phyloP scores from a whole-genome alignment of 179 eudicot genomes.

The Gypsophila paniculata region DNA sequence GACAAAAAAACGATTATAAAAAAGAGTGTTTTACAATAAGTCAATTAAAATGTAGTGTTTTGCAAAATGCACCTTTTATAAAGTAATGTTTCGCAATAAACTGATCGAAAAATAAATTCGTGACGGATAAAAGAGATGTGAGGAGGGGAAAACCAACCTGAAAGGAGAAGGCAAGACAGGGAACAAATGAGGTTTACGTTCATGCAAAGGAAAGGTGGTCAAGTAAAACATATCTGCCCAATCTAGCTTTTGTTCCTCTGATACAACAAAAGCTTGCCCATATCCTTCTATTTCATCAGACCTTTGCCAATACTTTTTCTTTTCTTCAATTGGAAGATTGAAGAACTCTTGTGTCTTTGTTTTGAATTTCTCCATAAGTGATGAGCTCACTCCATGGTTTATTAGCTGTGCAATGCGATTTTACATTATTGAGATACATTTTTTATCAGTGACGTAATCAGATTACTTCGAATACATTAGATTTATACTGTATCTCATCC shows the following conservation, averaged over 20 bases:
- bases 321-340: slow-evolving; percentile 31
- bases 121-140: neutral
- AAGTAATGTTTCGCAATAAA: too few relatives aligned
- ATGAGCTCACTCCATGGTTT: slow-evolving; percentile 33
- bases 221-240: slow-evolving; percentile 34
- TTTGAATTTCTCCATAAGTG: slow-evolving; percentile 24
- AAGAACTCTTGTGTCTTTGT: slow-evolving; percentile 23
- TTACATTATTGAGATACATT: too few relatives aligned
- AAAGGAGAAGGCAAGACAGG: slow-evolving; percentile 21
- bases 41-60: too few relatives aligned
- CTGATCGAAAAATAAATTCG: too few relatives aligned
- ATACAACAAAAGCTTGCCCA: slow-evolving; percentile 37
- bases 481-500: too few relatives aligned
- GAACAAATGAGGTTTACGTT: slow-evolving; percentile 21
- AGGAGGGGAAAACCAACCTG: too few relatives aligned
- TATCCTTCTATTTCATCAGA: slow-evolving; percentile 26
- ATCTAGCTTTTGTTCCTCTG: slow-evolving; percentile 36
- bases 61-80: too few relatives aligned
- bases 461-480: too few relatives aligned
- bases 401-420: too few relatives aligned
- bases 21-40: too few relatives aligned
- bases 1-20: too few relatives aligned
- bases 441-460: too few relatives aligned
- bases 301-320: slow-evolving; percentile 28
- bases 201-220: slow-evolving; percentile 24